Conservation (phyloP, 108 stramenopile species). For the Bacterosira constricta region DNA sequence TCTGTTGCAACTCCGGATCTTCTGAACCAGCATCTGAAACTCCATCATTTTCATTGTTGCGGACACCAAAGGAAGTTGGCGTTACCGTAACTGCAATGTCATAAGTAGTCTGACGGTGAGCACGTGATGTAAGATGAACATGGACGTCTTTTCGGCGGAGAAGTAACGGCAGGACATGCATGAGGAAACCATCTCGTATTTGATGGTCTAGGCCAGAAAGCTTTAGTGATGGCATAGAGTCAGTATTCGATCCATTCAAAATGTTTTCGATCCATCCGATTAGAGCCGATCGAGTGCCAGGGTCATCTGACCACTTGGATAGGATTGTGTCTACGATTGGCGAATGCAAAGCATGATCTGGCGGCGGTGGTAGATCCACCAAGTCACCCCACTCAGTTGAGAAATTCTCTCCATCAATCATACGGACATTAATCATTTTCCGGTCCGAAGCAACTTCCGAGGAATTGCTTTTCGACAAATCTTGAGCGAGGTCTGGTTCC, state of each 20-base stretch:
- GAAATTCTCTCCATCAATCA: conserved; percentile 85
- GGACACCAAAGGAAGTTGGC: background rate
- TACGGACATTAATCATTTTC: conserved; percentile 70
- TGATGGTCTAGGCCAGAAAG: conserved; percentile 81
- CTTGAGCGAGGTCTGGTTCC: conserved; percentile 2
- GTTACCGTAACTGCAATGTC: conserved; percentile 79
- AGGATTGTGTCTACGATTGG: conserved; percentile 79
- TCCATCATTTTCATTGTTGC: background rate
- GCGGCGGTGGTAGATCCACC: conserved; percentile 76
- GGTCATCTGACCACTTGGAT: conserved; percentile 71
- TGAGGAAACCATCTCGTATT: conserved; percentile 79
- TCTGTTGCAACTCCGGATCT: background rate
- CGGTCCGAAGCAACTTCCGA: conserved; percentile 42
- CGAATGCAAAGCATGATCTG: conserved; percentile 78
- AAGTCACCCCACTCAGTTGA: conserved; percentile 80
- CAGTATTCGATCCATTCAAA: conserved; percentile 58
- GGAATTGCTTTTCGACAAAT: conserved; percentile 27
- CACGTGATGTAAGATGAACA: conserved; percentile 73
- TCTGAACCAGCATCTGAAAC: conserved; percentile 13
- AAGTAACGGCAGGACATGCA: conserved; percentile 83
- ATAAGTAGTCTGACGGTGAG: conserved; percentile 73
- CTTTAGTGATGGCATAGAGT: conserved; percentile 69
- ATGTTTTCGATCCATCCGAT: conserved; percentile 77
- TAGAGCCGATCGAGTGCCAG: conserved; percentile 62
- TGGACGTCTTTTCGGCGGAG: conserved; percentile 78